Evolutionary conservation across 768 basidiomycete species (phyloP).

Genomic region (Galerina marginata): DNA sequence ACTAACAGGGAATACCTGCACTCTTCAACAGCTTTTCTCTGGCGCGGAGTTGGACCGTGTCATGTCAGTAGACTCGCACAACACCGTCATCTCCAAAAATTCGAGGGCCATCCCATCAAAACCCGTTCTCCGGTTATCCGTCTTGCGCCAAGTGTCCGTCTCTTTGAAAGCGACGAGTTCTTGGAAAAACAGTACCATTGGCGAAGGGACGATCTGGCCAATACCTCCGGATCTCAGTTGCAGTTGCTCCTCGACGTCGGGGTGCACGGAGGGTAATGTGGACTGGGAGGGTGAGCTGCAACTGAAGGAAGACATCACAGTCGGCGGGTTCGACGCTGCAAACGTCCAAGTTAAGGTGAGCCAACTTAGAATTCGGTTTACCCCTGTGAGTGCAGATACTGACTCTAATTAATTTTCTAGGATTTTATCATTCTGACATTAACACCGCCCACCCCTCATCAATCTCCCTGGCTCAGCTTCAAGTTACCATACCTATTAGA

Average conservation of each 20-base stretch:
- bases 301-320: constrained; percentile 39
- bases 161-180: constrained; percentile 39
- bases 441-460: constrained; percentile 40
- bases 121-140: constrained; percentile 49
- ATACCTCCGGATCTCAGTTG: constrained; percentile 42
- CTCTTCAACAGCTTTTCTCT: constrained; percentile 52
- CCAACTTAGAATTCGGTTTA: constrained; percentile 4
- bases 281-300: constrained; percentile 67
- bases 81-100: constrained; percentile 18
- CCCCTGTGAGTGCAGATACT: background rate
- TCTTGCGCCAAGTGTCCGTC: constrained; percentile 55
- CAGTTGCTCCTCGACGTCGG: constrained; percentile 23
- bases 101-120: constrained; percentile 12
- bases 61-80: constrained; percentile 27
- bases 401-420: constrained; percentile 34
- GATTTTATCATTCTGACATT: constrained; percentile 62
- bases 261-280: constrained; percentile 44
- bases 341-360: constrained; percentile 49
- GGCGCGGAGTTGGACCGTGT: constrained; percentile 28
- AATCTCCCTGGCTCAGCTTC: constrained; percentile 41
- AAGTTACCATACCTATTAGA: constrained; percentile 56
- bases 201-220: constrained; percentile 54
- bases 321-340: constrained; percentile 52
- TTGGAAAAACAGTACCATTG: constrained; percentile 47
- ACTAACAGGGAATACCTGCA: constrained; percentile 50